A percentile compares a stretch with the other conserved stretches of the same genome.
Evolutionary conservation across 2,329 filamentous ascomycete genomes (phyloP).

Genomic region (Myrmaecium sp.): DNA sequence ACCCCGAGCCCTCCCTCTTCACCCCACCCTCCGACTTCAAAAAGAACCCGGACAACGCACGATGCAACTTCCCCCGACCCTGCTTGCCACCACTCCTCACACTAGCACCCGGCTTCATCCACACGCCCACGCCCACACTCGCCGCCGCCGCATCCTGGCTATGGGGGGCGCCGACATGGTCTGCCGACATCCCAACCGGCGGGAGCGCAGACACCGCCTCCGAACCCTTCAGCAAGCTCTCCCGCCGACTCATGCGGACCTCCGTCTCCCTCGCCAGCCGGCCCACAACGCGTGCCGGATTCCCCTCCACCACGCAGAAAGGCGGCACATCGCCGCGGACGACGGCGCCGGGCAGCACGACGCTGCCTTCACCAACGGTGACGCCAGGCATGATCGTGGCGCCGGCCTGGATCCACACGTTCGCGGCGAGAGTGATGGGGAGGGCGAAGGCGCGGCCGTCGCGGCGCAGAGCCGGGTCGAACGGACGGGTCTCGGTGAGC

Average conservation of each 20-base stretch:
- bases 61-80: no score
- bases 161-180: no score
- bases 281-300: conserved; percentile 48
- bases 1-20: no score
- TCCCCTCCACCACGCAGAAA: conserved; percentile 46
- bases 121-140: no score
- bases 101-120: no score
- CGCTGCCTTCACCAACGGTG: conserved; percentile 56
- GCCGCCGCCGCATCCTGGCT: no score
- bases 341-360: conserved; percentile 64
- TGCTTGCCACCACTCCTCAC: no score
- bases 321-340: conserved; percentile 61
- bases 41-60: no score
- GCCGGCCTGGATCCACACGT: conserved; percentile 30
- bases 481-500: conserved; percentile 37
- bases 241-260: conserved; percentile 6
- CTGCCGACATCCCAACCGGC: no score
- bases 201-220: no score
- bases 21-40: no score
- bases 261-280: background rate
- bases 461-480: conserved; percentile 28
- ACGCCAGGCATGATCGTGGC: conserved; percentile 52
- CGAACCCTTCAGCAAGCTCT: conserved; percentile 7
- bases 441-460: conserved; percentile 33
- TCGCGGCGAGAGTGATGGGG: conserved; percentile 29